Evolutionary conservation across 108 stramenopile genomes (phyloP).

Genomic region (Poteriospumella lacustris): DNA sequence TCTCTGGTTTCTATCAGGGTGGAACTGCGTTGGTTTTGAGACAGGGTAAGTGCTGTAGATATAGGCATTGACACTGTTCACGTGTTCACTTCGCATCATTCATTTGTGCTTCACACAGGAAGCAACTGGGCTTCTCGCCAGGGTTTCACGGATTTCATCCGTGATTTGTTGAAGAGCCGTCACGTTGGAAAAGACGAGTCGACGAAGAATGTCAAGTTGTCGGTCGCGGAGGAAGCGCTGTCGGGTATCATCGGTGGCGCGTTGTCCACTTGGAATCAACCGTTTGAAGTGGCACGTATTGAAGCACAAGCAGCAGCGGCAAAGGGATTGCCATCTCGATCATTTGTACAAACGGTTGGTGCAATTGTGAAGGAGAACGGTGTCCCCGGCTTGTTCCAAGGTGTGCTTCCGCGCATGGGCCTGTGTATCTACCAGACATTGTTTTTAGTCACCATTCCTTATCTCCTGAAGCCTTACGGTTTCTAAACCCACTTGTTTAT

Average conservation of each 20-base stretch:
- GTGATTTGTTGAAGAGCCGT: conserved; percentile 18
- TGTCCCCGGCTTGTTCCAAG: conserved; percentile 30
- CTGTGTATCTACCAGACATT: conserved; percentile 34
- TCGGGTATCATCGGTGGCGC: conserved; percentile 40
- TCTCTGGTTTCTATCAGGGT: conserved; percentile 37
- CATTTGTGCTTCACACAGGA: background rate
- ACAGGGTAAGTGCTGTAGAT: conserved; percentile 23
- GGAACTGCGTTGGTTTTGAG: conserved; percentile 39
- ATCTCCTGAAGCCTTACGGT: conserved; percentile 28
- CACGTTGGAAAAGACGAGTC: background rate
- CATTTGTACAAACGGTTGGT: conserved; percentile 9
- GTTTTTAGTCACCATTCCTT: conserved; percentile 36
- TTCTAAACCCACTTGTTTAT: background rate
- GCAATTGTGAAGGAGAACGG: conserved; percentile 32
- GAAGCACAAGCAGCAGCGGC: conserved; percentile 33
- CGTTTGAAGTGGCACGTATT: conserved; percentile 43
- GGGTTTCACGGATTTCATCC: conserved; percentile 36
- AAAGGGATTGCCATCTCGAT: conserved; percentile 26
- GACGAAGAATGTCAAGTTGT: conserved; percentile 29
- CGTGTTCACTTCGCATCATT: background rate
- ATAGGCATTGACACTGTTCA: background rate
- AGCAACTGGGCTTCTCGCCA: conserved; percentile 48
- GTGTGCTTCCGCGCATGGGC: conserved; percentile 33
- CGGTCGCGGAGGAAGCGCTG: conserved; percentile 21
- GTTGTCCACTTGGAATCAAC: conserved; percentile 41